A percentile compares a stretch with the other conserved stretches of the same genome.
These are phyloP conservation scores for Coemansia sp. DNA, from an alignment of 192 early-diverging fungal genomes.

Conservation along the genomic window DNA sequence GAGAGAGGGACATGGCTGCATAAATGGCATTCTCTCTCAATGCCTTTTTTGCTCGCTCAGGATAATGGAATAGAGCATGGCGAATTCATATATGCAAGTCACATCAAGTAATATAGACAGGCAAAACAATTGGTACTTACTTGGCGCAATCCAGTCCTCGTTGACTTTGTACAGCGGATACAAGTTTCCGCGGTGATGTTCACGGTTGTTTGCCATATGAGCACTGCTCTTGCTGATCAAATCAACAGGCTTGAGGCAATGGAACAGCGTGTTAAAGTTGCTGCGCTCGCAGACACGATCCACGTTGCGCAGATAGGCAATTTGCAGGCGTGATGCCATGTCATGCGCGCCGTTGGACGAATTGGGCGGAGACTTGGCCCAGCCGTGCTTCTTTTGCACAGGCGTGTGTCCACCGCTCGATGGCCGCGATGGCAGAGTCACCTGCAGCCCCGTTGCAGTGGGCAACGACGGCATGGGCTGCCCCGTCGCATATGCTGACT, in stretches of 20 bases:
- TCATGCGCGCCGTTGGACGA: conserved; percentile 13
- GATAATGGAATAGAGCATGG: neutral
- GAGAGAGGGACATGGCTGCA: neutral
- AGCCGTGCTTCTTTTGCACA: conserved; percentile 5
- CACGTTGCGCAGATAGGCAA: conserved; percentile 32
- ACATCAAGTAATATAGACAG: neutral
- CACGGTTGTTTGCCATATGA: conserved; percentile 1
- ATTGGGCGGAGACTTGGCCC: conserved; percentile 9
- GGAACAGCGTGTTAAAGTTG: conserved; percentile 34
- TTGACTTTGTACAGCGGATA: conserved; percentile 46
- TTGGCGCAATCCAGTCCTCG: conserved; percentile 51
- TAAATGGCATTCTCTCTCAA: conserved; percentile 2
- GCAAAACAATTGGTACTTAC: conserved; percentile 30
- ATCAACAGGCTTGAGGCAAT: conserved; percentile 40
- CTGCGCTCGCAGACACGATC: conserved; percentile 23
- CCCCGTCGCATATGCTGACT: conserved; percentile 1
- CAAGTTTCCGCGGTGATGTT: conserved; percentile 26
- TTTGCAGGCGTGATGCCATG: neutral
- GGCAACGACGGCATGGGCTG: neutral
- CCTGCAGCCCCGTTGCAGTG: neutral
- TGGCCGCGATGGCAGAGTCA: neutral
- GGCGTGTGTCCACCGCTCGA: conserved; percentile 8
- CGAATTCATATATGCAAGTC: conserved; percentile 45
- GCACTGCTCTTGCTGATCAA: conserved; percentile 19
- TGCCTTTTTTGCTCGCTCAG: neutral